These are phyloP conservation scores for Ceratobasidium sp. DNA, from an alignment of 1,284 basidiomycete genomes.

Conservation along the genomic window DNA sequence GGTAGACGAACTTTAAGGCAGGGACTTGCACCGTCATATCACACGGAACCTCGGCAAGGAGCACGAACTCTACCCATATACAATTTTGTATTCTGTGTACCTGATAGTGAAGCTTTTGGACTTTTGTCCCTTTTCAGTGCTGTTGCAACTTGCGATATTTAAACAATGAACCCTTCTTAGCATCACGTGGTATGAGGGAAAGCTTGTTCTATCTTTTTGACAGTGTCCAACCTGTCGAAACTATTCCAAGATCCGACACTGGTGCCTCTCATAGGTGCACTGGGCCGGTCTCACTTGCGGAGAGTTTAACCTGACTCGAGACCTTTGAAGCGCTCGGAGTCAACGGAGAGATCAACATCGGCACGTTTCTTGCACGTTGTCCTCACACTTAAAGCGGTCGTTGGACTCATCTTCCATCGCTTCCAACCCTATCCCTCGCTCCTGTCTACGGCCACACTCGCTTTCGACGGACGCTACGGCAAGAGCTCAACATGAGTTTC, in stretches of 20 bases:
- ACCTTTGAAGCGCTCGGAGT: constrained; percentile 13
- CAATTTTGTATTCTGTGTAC: background rate
- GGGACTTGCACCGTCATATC: background rate
- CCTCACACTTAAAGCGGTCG: constrained; percentile 18
- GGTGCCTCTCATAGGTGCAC: background rate
- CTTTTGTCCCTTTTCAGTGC: background rate
- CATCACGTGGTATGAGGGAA: constrained; percentile 4
- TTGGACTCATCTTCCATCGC: constrained; percentile 13
- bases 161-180: background rate
- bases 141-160: background rate
- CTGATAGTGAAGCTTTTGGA: constrained; percentile 1
- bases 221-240: background rate
- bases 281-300: background rate
- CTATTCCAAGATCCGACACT: background rate
- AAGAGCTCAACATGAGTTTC: constrained; percentile 55
- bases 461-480: background rate
- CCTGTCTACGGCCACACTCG: background rate
- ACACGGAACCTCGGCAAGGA: background rate
- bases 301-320: background rate
- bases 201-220: background rate
- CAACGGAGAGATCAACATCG: constrained; percentile 12
- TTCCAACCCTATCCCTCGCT: constrained; percentile 23
- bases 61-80: constrained; percentile 5
- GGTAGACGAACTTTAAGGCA: background rate
- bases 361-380: constrained; percentile 41